Base-by-base conservation (phyloP, 106 monocot genomes). In the Dendrobium officinale region DNA sequence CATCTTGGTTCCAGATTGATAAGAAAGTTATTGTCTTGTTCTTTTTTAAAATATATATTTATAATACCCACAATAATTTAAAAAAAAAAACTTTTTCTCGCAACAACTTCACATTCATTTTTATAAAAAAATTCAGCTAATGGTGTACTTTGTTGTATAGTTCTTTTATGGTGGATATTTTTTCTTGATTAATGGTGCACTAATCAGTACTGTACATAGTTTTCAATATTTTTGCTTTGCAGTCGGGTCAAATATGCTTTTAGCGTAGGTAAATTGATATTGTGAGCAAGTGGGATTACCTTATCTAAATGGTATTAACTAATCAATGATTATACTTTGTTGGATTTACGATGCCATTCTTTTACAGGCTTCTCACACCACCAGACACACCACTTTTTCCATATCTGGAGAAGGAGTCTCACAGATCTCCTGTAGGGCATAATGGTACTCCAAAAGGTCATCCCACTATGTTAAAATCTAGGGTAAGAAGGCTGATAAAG, bases 341-440 rank as follows among this genome's bases (percentile, higher is more conserved):
- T 51, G 10, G 2, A 51, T 15, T 51, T 47, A 16, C 13, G 10
- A 51, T 51, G 51, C 51, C 51, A 51, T 51, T 51, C 15, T 13
- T 51, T 51, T 51, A 51, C 86, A 93, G 93, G 93, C 91, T 93
- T 83, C 86, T 91, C 26, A 93, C 93, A 17, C 93, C 93, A 68
- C 91, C 93, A 9, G 93, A 87, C 15, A 93, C 91, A 79, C 93
- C 93, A 37, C 87, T 93, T 42, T 89, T 93, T 79, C 89, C 87
- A 40, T 33, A 89, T 73, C 87, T 91, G 31, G 78, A 75, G 6
- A 45, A 51, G 29, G 91, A 91, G 68, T 82, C 85, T 17, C 82
- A 84, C 58, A 89, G 79, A 47, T 89, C 91, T 22, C 89, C 91
- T 20, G 82, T 78, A 22, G 78, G 83, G 40, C 76, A 82, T 64